A percentile compares a stretch with the other conserved stretches of the same genome.
These are phyloP conservation scores for Trichosporon asahii DNA, from an alignment of 1,284 basidiomycete species.

Conservation along the genomic window DNA sequence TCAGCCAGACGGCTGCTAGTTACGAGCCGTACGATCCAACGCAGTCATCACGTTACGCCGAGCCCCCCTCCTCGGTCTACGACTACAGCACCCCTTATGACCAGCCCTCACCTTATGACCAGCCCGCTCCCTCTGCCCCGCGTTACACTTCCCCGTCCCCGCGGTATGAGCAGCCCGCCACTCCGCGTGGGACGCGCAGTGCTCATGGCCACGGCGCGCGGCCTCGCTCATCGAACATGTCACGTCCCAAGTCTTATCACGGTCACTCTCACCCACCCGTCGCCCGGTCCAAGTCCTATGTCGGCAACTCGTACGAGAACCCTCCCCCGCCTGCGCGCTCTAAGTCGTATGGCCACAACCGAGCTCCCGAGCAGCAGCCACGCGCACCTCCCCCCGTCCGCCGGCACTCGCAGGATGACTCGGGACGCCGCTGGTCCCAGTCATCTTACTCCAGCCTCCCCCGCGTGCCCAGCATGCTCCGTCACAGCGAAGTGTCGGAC, in stretches of 20 bases:
- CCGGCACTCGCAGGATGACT: neutral
- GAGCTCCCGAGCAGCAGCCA: neutral
- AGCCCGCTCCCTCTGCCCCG: neutral
- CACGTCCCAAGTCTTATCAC: neutral
- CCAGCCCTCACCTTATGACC: neutral
- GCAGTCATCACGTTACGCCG: neutral
- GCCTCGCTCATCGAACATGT: neutral
- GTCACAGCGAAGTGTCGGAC: slow-evolving; percentile 7
- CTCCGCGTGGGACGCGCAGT: neutral
- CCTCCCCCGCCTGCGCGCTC: neutral
- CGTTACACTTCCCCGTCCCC: neutral
- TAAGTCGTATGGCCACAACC: neutral
- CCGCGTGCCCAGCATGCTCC: slow-evolving; percentile 1
- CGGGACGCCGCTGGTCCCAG: neutral
- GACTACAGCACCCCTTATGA: neutral
- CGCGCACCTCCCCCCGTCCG: neutral
- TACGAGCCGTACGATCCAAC: neutral
- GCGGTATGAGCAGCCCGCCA: neutral
- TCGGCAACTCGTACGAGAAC: neutral
- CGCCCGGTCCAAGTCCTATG: slow-evolving; percentile 2
- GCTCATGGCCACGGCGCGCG: neutral
- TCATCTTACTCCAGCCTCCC: slow-evolving; percentile 3
- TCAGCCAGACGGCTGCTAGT: neutral
- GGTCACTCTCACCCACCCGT: slow-evolving; percentile 1
- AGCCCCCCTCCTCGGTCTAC: neutral